These are phyloP conservation scores for Mycena maculata DNA, from an alignment of 768 basidiomycete species.

Conservation along the genomic window DNA sequence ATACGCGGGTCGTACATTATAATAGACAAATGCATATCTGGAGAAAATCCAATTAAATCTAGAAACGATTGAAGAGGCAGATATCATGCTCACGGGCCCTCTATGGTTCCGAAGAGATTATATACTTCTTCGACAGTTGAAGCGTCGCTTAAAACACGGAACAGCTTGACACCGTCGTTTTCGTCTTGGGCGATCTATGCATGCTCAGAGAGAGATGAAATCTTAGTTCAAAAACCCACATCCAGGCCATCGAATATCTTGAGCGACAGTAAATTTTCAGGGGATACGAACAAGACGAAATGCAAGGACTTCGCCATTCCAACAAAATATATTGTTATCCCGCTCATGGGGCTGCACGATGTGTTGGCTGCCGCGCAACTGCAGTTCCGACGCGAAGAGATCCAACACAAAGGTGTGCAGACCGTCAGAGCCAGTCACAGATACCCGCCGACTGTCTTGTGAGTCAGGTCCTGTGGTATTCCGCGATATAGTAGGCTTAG, in stretches of 20 bases:
- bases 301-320: slow-evolving; percentile 82
- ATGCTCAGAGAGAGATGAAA: too few species aligned
- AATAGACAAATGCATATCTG: slow-evolving; percentile 87
- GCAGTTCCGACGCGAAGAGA: slow-evolving; percentile 82
- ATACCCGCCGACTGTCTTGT: slow-evolving; percentile 50
- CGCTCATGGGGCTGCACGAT: slow-evolving; percentile 77
- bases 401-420: slow-evolving; percentile 45
- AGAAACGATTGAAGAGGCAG: background rate
- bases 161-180: slow-evolving; percentile 77
- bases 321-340: slow-evolving; percentile 75
- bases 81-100: slow-evolving; percentile 79
- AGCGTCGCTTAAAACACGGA: slow-evolving; percentile 47
- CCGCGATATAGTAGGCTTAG: slow-evolving; percentile 11
- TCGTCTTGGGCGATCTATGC: slow-evolving; percentile 66
- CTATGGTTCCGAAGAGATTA: slow-evolving; percentile 67
- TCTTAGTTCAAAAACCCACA: slow-evolving; percentile 61
- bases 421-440: slow-evolving; percentile 28
- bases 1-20: slow-evolving; percentile 65
- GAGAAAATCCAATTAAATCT: background rate
- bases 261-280: background rate
- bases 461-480: slow-evolving; percentile 71
- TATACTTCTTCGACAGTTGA: slow-evolving; percentile 56
- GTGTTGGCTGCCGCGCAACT: slow-evolving; percentile 68
- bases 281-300: background rate
- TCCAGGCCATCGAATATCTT: slow-evolving; percentile 85